Base-by-base conservation (phyloP, 768 basidiomycete species). In the Mycena rosella region DNA sequence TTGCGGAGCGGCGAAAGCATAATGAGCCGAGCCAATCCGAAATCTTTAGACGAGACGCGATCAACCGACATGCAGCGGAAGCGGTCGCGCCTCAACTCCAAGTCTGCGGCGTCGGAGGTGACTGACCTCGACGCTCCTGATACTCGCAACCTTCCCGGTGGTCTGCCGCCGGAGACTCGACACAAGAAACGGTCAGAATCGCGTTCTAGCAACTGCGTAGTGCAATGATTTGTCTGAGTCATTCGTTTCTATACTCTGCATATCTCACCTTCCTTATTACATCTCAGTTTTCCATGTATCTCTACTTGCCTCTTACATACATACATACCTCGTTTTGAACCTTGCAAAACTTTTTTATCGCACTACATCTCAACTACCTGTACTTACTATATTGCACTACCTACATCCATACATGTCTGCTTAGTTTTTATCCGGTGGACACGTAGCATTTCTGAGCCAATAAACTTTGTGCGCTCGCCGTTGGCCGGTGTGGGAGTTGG, bases 1-100 rank as follows among this genome's bases (percentile, higher is more conserved):
- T 67, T 90, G 72, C 83, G 86, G 44, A 90, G 89, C 69, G 85
- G 84, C 18, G 84, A 82, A 73, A 84, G 83, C 63, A 76, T 78
- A 26, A 78, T 76, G 42, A 83, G 79, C 70, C 76, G 75, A 70
- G 61, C 77, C 20, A 77, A 74, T 9, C 69, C 76, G 38, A 80
- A 74, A 51, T 83, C 82, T 8, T 72, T 80, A 60, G 75, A 81
- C 56, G 70, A 68, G 55, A 34, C 52, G 10, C 62, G 52, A 42
- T 75, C 79, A 0, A 58, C 32, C 13, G 64, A 63, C n/a, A 65
- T 52, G 71, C 76, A 66, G 52, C 60, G 58, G 48, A 72, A 78
- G 65, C 74, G 79, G 38, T 83, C 84, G 22, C 72, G 76, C 56
- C 62, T 81, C 59, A 78, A 76, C 42, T 76, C 79, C 10, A 75